These are phyloP conservation scores for Graphilbum ipis-grandicollis DNA, from an alignment of 2,329 filamentous ascomycete species.

Conservation along the genomic window DNA sequence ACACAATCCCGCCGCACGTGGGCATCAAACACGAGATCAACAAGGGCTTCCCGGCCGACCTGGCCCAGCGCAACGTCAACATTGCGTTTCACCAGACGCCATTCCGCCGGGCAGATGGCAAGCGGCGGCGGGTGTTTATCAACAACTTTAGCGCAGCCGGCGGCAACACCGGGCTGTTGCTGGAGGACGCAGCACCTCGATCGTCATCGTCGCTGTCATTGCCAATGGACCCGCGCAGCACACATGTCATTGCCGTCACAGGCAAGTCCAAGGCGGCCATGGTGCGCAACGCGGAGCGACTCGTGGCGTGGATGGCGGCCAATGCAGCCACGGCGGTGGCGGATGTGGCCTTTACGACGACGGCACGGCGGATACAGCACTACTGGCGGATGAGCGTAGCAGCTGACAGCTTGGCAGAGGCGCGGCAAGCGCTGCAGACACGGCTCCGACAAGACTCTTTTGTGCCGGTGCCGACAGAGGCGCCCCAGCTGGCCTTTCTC, in stretches of 20 bases:
- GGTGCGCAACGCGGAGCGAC: constrained; percentile 36
- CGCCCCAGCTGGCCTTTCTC: constrained; percentile 32
- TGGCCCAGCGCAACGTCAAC: constrained; percentile 37
- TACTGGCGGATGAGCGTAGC: constrained; percentile 34
- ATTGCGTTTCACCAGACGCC: constrained; percentile 37
- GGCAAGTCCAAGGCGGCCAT: constrained; percentile 38
- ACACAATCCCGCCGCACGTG: constrained; percentile 44
- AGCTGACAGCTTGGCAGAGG: constrained; percentile 21
- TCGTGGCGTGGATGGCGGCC: constrained; percentile 34
- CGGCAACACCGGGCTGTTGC: constrained; percentile 49
- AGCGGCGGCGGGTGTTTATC: constrained; percentile 31
- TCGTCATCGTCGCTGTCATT: too few species aligned
- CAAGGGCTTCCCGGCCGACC: constrained; percentile 37
- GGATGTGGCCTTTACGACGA: constrained; percentile 49
- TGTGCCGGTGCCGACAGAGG: constrained; percentile 22
- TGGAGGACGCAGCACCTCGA: constrained; percentile 39
- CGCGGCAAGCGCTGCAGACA: constrained; percentile 22
- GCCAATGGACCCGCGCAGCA: constrained; percentile 32
- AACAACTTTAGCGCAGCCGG: constrained; percentile 60
- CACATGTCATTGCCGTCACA: constrained; percentile 41
- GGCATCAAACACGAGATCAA: constrained; percentile 51
- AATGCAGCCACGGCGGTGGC: constrained; percentile 24
- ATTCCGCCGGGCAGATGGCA: constrained; percentile 28
- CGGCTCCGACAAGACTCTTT: constrained; percentile 23
- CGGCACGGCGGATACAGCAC: constrained; percentile 46